Evolutionary conservation across 768 basidiomycete species (phyloP).

Genomic region (Pisolithus albus): DNA sequence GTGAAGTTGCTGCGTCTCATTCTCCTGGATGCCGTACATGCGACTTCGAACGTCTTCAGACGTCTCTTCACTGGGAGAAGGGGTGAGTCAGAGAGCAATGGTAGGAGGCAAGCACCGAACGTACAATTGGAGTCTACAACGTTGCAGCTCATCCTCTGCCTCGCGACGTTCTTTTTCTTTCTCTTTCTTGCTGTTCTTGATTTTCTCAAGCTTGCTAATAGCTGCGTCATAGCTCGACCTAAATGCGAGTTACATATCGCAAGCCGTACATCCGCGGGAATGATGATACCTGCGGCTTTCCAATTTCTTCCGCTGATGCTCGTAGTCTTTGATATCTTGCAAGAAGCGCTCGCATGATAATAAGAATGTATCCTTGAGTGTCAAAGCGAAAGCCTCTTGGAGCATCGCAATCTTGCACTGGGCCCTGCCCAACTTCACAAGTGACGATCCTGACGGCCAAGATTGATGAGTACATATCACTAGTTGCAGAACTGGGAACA

Average conservation of each 20-base stretch:
- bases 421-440: conserved; percentile 72
- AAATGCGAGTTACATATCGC: background rate
- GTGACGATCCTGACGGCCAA: conserved; percentile 48
- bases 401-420: conserved; percentile 80
- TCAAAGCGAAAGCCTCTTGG: conserved; percentile 74
- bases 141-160: conserved; percentile 75
- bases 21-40: conserved; percentile 75
- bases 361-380: conserved; percentile 69
- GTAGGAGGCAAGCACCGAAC: conserved; percentile 17
- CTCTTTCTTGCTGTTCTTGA: conserved; percentile 70
- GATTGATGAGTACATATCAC: background rate
- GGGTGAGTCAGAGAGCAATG: conserved; percentile 3
- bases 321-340: conserved; percentile 80
- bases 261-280: background rate
- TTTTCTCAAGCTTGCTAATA: conserved; percentile 57
- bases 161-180: conserved; percentile 68
- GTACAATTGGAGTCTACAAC: conserved; percentile 69
- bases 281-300: conserved; percentile 69
- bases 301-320: conserved; percentile 73
- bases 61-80: conserved; percentile 65
- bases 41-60: conserved; percentile 76
- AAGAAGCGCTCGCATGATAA: conserved; percentile 55
- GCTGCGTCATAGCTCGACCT: conserved; percentile 80
- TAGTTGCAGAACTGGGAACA: conserved; percentile 3
- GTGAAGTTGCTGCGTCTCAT: conserved; percentile 63